These are phyloP conservation scores for Capronia americana DNA, from an alignment of 2,329 filamentous ascomycete genomes.

Conservation along the genomic window DNA sequence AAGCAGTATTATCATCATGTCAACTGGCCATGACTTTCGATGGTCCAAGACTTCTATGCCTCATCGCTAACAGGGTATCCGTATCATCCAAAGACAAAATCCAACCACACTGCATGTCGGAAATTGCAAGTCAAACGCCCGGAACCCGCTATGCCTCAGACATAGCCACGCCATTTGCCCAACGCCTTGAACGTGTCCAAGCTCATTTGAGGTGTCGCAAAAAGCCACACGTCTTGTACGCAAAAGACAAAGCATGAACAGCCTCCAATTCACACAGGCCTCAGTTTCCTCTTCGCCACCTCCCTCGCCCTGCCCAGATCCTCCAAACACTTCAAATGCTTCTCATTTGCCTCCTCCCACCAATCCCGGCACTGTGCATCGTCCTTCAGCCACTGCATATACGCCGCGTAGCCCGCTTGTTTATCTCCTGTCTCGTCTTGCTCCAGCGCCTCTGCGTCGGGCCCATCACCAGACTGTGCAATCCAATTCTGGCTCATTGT, in stretches of 20 bases:
- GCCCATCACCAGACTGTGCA: conserved; percentile 53
- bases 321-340: conserved; percentile 52
- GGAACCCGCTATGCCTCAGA: neutral
- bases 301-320: conserved; percentile 49
- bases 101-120: neutral
- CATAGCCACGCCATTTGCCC: neutral
- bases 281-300: conserved; percentile 27
- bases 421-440: conserved; percentile 25
- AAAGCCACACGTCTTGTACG: neutral
- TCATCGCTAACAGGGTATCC: conserved; percentile 9
- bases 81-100: conserved; percentile 6
- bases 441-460: conserved; percentile 31
- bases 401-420: conserved; percentile 53
- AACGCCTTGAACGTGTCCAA: neutral
- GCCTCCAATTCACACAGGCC: conserved; percentile 12
- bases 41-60: neutral
- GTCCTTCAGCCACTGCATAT: conserved; percentile 54
- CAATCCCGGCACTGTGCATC: conserved; percentile 54
- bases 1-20: neutral
- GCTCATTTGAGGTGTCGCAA: neutral
- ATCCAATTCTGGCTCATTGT: conserved; percentile 58
- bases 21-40: neutral
- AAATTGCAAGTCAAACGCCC: neutral
- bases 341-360: conserved; percentile 56
- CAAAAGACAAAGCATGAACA: neutral